A percentile compares a stretch with the other conserved stretches of the same genome.
Conservation (phyloP, 2,329 filamentous ascomycete species). For the Epichloe hybrida region DNA sequence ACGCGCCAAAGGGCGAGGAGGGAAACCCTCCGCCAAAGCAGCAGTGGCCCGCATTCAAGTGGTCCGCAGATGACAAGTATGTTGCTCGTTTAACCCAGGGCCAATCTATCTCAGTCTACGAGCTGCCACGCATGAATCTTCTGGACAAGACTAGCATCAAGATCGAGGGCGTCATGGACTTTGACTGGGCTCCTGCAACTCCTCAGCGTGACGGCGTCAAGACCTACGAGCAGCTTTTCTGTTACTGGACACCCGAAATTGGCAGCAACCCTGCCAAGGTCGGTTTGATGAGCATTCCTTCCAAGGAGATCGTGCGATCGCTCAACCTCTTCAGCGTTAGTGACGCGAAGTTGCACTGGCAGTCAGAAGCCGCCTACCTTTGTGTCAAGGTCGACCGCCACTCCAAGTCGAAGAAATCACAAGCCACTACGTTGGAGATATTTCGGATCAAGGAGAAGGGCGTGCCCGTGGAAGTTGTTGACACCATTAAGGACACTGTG, state of each 20-base stretch:
- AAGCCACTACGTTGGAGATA: slow-evolving; percentile 94
- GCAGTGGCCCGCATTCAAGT: slow-evolving; percentile 98
- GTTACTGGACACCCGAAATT: slow-evolving; percentile 97
- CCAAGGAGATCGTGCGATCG: slow-evolving; percentile 85
- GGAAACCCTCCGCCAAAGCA: slow-evolving; percentile 68
- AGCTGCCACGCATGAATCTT: slow-evolving; percentile 77
- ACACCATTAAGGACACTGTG: slow-evolving; percentile 94
- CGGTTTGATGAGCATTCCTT: slow-evolving; percentile 87
- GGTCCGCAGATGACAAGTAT: slow-evolving; percentile 95
- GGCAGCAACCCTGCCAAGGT: slow-evolving; percentile 97
- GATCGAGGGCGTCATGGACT: slow-evolving; percentile 92
- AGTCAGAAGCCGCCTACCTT: slow-evolving; percentile 84
- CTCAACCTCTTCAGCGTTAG: slow-evolving; percentile 97
- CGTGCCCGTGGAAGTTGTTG: slow-evolving; percentile 93
- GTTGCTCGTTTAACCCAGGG: slow-evolving; percentile 83
- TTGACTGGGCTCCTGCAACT: slow-evolving; percentile 88
- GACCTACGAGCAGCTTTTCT: slow-evolving; percentile 88
- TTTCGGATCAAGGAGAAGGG: slow-evolving; percentile 97
- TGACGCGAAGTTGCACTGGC: slow-evolving; percentile 97
- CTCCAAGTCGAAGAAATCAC: slow-evolving; percentile 97
- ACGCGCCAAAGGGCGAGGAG: slow-evolving; percentile 48
- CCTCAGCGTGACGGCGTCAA: slow-evolving; percentile 75
- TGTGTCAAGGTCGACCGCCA: slow-evolving; percentile 98
- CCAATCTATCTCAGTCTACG: slow-evolving; percentile 82
- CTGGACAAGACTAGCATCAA: slow-evolving; percentile 88